Percentiles rank a stretch among this genome's conserved stretches.
phyloP scores from a whole-genome alignment of 768 basidiomycete genomes.

The Jaapia argillacea region DNA sequence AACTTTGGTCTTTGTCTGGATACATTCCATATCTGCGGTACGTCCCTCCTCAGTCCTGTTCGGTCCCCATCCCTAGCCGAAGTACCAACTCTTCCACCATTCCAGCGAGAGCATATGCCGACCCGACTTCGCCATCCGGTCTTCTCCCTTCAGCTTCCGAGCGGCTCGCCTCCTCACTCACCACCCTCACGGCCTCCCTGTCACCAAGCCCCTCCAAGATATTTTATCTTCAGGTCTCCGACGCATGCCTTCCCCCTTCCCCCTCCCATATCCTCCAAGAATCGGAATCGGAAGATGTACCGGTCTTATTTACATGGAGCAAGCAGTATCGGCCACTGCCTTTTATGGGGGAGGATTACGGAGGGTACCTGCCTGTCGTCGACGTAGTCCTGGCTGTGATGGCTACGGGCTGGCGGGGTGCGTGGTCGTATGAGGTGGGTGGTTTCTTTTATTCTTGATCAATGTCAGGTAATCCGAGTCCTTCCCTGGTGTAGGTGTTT shows the following conservation, averaged over 20 bases:
- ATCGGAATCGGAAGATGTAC: conserved; percentile 15
- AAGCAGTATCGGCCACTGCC: conserved; percentile 19
- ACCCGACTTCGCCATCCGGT: conserved; percentile 10
- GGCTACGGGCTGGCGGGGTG: conserved; percentile 17
- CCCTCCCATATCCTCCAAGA: conserved; percentile 7
- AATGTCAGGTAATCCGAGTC: too few species aligned
- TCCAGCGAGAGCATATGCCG: conserved; percentile 16
- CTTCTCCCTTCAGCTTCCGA: conserved; percentile 7
- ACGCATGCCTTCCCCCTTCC: conserved; percentile 13
- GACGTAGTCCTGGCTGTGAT: conserved; percentile 17
- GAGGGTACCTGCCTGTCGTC: conserved; percentile 17
- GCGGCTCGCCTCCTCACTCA: conserved; percentile 11
- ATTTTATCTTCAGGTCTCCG: conserved; percentile 22
- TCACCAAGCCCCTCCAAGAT: conserved; percentile 18
- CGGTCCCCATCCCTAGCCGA: not conserved
- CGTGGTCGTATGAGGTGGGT: conserved; percentile 18
- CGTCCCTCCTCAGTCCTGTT: not conserved
- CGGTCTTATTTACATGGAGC: conserved; percentile 17
- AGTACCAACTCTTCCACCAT: not conserved
- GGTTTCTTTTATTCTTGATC: not conserved
- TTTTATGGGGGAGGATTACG: conserved; percentile 8
- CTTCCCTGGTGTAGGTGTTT: conserved; percentile 9
- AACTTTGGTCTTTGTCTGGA: conserved; percentile 22
- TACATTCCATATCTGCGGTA: conserved; percentile 21
- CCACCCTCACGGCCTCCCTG: conserved; percentile 8